A percentile compares a stretch with the other conserved stretches of the same genome.
These are phyloP conservation scores for Cladosporium sp. DNA, from an alignment of 2,329 filamentous ascomycete species.

Conservation along the genomic window DNA sequence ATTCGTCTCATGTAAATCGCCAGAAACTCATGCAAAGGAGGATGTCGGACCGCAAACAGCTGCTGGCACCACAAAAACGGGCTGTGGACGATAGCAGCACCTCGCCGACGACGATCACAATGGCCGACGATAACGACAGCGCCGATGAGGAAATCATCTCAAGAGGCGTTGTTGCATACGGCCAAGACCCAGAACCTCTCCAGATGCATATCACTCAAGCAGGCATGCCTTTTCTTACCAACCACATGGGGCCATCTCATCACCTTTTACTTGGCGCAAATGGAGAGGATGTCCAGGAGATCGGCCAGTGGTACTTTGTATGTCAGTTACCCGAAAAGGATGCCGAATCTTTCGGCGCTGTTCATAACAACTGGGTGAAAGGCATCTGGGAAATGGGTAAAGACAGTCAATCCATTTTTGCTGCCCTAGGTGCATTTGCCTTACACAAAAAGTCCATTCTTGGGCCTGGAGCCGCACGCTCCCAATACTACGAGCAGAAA, in stretches of 20 bases:
- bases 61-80: not conserved
- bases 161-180: not conserved
- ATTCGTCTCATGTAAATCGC: not conserved
- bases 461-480: not conserved
- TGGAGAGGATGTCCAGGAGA: conserved; percentile 9
- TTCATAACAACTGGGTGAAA: conserved; percentile 16
- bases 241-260: not conserved
- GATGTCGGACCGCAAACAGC: not conserved
- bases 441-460: conserved; percentile 11
- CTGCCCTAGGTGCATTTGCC: conserved; percentile 8
- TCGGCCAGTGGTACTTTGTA: conserved; percentile 15
- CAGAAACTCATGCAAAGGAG: not conserved
- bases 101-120: not conserved
- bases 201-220: not conserved
- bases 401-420: conserved; percentile 8
- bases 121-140: conserved; percentile 7
- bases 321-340: conserved; percentile 10
- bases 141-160: conserved; percentile 16
- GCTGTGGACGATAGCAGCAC: not conserved
- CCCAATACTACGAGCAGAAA: conserved; percentile 10
- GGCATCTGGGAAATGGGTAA: conserved; percentile 14
- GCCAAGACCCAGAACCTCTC: not conserved
- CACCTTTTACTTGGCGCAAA: not conserved
- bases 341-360: conserved; percentile 1
- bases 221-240: conserved; percentile 2